Base-by-base conservation (phyloP, 2,329 filamentous ascomycete species). In the Fusarium humuli region DNA sequence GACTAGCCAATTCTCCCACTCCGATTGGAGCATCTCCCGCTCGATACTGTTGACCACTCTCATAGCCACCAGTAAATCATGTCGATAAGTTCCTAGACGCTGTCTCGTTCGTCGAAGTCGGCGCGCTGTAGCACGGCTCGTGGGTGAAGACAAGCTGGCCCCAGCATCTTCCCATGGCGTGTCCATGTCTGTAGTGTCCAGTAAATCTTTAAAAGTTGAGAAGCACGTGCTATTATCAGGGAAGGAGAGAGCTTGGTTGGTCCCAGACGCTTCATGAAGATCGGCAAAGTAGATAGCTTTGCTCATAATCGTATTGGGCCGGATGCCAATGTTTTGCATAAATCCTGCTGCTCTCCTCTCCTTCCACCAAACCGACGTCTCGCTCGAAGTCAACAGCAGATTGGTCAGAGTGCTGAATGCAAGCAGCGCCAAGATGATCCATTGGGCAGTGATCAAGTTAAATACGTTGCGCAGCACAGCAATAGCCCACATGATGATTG, bases 1-100 rank as follows among this genome's bases (percentile, higher is more conserved):
- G 5, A 87, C 81, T 30, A 98, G 86, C 94, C 95, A 99, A 69
- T 93, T 92, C 82, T 97, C 94, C 91, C 94, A 99, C 79, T 98
- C 95, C 1, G 92, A 91, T 75, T 90, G 88, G 57, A 98, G 81
- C 78, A 97, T 91, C 79, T 98, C 94, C 62, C 88, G 87, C 83
- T 98, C 96, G 29, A 98, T 90, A 61, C 87, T 91, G 80, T 98
- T 98, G 65, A 98, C 91, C 4, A 98, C 88, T 7, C 94, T 90
- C 83, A 98, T 90, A 7, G 94, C 94, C 7, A 99, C 94, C 4
- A 98, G 83, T 22, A 99, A 84, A 77, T 98, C 94, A 78, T 99
- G 94, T 5, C 96, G 87, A 78, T 98, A 96, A 4, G 88, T 84
- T 1, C 92, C 95, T 0, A 99, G 87, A 25, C 91, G 88, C 79